These are phyloP conservation scores for Ceratocystis eucalypticola DNA, from an alignment of 2,329 filamentous ascomycete species.

Conservation along the genomic window DNA sequence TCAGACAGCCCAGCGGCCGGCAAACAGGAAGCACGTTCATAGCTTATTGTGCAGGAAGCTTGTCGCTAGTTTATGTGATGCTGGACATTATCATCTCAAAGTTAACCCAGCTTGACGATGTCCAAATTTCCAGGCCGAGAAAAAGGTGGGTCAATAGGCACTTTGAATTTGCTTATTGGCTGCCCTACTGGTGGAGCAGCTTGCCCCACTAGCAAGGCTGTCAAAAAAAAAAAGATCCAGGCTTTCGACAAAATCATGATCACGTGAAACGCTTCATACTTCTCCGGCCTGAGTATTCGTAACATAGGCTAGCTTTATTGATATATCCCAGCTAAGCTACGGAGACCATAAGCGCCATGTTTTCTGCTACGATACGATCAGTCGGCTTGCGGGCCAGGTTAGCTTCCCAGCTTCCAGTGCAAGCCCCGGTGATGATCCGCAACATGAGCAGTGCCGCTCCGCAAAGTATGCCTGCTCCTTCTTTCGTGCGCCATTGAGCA, in stretches of 20 bases:
- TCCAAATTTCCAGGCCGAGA: slow-evolving; percentile 3
- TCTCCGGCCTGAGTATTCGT: background rate
- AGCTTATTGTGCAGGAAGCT: slow-evolving; percentile 22
- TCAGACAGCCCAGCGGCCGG: slow-evolving; percentile 60
- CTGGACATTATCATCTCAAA: background rate
- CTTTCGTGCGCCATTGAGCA: background rate
- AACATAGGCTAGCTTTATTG: background rate
- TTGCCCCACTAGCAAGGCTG: background rate
- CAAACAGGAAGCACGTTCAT: slow-evolving; percentile 49
- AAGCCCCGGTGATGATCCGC: slow-evolving; percentile 9
- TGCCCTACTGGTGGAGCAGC: slow-evolving; percentile 8
- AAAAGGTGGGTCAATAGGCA: background rate
- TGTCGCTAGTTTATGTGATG: background rate
- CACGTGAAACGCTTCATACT: slow-evolving; percentile 7
- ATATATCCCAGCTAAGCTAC: background rate
- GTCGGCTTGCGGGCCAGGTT: slow-evolving; percentile 9
- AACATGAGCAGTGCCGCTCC: slow-evolving; percentile 5
- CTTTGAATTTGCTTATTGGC: slow-evolving; percentile 7
- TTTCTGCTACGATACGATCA: slow-evolving; percentile 8
- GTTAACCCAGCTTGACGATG: background rate
- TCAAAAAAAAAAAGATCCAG: slow-evolving; percentile 3
- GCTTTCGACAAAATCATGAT: background rate
- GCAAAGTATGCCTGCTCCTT: slow-evolving; percentile 10
- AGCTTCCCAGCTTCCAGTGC: background rate
- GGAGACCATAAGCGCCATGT: background rate